These are phyloP conservation scores for Fusarium praegraminearum DNA, from an alignment of 2,329 filamentous ascomycete genomes.

Conservation along the genomic window DNA sequence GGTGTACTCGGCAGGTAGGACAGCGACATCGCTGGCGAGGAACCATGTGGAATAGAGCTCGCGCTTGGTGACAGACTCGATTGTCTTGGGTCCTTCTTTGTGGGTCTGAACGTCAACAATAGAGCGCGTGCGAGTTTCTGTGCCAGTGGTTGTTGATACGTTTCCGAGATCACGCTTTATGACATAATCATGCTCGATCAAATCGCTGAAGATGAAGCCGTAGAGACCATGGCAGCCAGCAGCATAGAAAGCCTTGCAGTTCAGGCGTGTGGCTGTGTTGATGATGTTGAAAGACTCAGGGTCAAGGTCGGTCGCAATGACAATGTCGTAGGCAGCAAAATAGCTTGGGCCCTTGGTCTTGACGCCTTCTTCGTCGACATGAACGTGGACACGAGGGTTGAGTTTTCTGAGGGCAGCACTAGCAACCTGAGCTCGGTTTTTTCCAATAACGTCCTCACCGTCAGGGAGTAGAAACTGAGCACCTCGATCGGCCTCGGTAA, in stretches of 20 bases:
- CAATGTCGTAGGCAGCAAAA: slow-evolving; percentile 83
- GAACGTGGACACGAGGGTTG: slow-evolving; percentile 87
- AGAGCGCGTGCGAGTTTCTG: slow-evolving; percentile 82
- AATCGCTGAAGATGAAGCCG: slow-evolving; percentile 93
- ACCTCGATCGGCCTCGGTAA: slow-evolving; percentile 84
- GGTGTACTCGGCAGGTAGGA: slow-evolving; percentile 75
- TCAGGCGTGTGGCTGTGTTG: slow-evolving; percentile 86
- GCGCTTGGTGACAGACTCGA: slow-evolving; percentile 90
- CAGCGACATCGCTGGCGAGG: slow-evolving; percentile 82
- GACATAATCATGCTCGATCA: slow-evolving; percentile 90
- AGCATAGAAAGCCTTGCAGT: slow-evolving; percentile 86
- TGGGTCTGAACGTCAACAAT: slow-evolving; percentile 79
- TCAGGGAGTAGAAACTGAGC: slow-evolving; percentile 83
- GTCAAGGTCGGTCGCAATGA: slow-evolving; percentile 90
- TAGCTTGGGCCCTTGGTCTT: slow-evolving; percentile 77
- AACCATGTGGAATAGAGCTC: slow-evolving; percentile 91
- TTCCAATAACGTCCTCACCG: slow-evolving; percentile 76
- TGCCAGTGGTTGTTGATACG: slow-evolving; percentile 66
- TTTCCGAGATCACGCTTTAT: slow-evolving; percentile 89
- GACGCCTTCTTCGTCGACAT: slow-evolving; percentile 76
- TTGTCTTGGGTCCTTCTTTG: slow-evolving; percentile 73
- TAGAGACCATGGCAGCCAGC: slow-evolving; percentile 90
- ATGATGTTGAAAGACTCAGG: slow-evolving; percentile 80
- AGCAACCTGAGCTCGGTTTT: slow-evolving; percentile 86
- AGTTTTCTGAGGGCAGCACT: slow-evolving; percentile 82